These are phyloP conservation scores for Gonium pectorale DNA, from an alignment of 139 green algal species.

Conservation along the genomic window DNA sequence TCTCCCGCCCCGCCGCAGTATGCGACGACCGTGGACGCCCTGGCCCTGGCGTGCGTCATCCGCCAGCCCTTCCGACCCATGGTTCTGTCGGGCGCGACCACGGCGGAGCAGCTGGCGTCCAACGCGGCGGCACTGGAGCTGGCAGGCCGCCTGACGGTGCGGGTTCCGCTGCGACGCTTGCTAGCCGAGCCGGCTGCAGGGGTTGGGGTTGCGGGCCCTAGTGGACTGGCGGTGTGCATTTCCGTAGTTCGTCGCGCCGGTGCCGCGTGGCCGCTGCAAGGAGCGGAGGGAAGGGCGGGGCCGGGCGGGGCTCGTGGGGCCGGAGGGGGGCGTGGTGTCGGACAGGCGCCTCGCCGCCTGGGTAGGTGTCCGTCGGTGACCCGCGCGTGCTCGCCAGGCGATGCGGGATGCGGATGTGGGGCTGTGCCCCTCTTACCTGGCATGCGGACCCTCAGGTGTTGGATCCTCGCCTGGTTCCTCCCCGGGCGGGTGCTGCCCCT, in stretches of 20 bases:
- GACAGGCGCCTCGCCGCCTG: too few species aligned
- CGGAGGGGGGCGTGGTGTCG: background rate
- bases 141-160: slow-evolving; percentile 24
- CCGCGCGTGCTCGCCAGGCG: too few species aligned
- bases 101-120: slow-evolving; percentile 41
- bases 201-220: background rate
- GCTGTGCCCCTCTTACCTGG: background rate
- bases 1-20: background rate
- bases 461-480: background rate
- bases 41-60: slow-evolving; percentile 57
- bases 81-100: slow-evolving; percentile 61
- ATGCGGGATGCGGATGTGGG: background rate
- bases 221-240: background rate
- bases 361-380: too few species aligned
- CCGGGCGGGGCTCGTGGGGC: background rate
- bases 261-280: too few species aligned
- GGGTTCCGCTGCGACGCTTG: background rate
- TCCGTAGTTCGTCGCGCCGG: too few species aligned
- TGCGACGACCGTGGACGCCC: slow-evolving; percentile 45
- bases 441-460: background rate
- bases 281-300: background rate
- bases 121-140: slow-evolving; percentile 59
- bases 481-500: background rate
- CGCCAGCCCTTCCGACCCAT: slow-evolving; percentile 62
- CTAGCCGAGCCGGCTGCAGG: background rate